Conservation (phyloP, 1,139 yeast species). For the Taiozyma sp. region DNA sequence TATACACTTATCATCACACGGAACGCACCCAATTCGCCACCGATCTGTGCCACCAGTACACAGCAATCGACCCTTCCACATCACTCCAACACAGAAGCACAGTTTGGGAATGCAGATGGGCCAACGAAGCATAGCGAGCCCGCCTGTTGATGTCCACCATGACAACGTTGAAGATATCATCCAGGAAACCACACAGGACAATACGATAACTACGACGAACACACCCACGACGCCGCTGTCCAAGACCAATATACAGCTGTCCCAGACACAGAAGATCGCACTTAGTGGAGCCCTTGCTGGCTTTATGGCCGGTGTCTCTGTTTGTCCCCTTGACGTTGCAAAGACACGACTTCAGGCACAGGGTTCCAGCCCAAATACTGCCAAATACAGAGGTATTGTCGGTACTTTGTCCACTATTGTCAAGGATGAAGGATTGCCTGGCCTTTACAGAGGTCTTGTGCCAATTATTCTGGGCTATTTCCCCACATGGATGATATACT, state of each 20-base stretch:
- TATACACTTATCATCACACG: neutral
- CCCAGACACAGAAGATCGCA: conserved; percentile 48
- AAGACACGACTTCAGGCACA: conserved; percentile 95
- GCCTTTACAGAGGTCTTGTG: conserved; percentile 84
- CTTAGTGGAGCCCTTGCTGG: conserved; percentile 90
- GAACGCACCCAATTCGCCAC: neutral
- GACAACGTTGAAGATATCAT: conserved; percentile 3
- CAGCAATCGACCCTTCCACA: neutral
- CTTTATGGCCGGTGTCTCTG: conserved; percentile 81
- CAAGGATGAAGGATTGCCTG: conserved; percentile 74
- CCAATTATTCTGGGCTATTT: conserved; percentile 92
- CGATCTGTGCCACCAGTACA: neutral
- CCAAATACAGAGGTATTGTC: conserved; percentile 51
- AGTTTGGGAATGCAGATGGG: neutral
- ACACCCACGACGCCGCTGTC: conserved; percentile 6
- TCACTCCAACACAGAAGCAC: neutral
- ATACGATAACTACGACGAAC: conserved; percentile 5
- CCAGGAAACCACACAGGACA: conserved; percentile 7
- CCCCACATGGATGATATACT: conserved; percentile 97
- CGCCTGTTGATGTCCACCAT: neutral
- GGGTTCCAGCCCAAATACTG: conserved; percentile 36
- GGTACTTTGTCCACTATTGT: conserved; percentile 61
- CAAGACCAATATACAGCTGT: conserved; percentile 4
- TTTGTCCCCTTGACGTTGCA: conserved; percentile 92
- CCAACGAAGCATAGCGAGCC: neutral